Evolutionary conservation across 441 rosid species (phyloP), one percentile per base, ranked within the genome.

Genomic region (Arabidopsis lyrata): DNA sequence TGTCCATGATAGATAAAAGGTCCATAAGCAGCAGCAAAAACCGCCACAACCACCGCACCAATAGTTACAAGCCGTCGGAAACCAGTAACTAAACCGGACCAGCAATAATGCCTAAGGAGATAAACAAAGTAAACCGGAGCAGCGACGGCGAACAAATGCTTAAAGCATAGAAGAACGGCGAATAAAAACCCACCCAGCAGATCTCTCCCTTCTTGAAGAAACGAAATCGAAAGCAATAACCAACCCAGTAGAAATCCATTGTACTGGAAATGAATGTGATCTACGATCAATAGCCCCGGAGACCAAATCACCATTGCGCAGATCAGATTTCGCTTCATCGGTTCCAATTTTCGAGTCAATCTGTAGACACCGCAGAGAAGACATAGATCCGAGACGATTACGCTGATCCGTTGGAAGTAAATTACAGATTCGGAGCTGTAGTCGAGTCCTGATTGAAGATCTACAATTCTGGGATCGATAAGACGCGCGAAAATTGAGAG

Each of bases 221-320:
- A 92, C 16, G 98, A 95, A 79, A 95, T 79, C n/a, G 97, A 92
- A 68, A 92, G 65, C 84, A 95, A 73, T 82, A 92, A 15, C 84
- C 78, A 81, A 10, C 99, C 98, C 24, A 95, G 69, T 75, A 92
- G 62, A 77, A 92, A 92, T 12, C 97, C 99, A 72, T 95, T 95
- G 60, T 95, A 95, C 87, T 95, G 98, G 66, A 92, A 95, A 87
- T 95, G 99, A 63, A 95, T 59, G 64, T 93, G 97, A 77, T 95
- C 99, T 35, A 95, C 99, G 2, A 92, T 84, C 67, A 89, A 27
- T 58, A 95, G 81, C 64, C 84, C 92, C 2, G 99, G 98, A 11
- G 93, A 95, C 98, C 93, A 95, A 73, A 93, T 58, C 58, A 90
- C 81, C 84, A 91, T 72, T 2, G 78, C 77, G 81, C 95, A 91